Percentiles rank a stretch among this genome's conserved stretches.
Conservation (phyloP, 331 rosid species). For the Phaseolus coccineus region DNA sequence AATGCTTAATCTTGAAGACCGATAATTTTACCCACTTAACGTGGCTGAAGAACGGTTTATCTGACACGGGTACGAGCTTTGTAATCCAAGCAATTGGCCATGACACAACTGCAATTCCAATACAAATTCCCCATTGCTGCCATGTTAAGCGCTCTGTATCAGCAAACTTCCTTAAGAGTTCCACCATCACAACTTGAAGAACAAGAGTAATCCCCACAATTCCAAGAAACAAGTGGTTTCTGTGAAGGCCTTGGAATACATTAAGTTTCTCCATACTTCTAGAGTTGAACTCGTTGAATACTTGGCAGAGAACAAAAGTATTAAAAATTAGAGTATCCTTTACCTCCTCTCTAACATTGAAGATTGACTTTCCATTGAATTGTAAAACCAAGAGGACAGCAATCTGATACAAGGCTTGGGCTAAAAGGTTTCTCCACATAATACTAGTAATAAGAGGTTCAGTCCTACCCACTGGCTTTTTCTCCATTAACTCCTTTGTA, state of each 20-base stretch:
- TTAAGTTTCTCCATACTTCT: constrained; percentile 81
- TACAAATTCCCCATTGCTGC: constrained; percentile 70
- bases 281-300: constrained; percentile 86
- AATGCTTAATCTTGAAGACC: constrained; percentile 36
- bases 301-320: constrained; percentile 71
- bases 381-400: constrained; percentile 53
- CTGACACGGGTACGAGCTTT: constrained; percentile 68
- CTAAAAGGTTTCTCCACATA: constrained; percentile 84
- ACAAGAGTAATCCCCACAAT: constrained; percentile 73
- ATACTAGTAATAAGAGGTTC: constrained; percentile 75
- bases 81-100: constrained; percentile 86
- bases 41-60: constrained; percentile 53
- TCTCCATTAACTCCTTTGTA: constrained; percentile 76
- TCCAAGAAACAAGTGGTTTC: constrained; percentile 69
- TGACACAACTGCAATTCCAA: constrained; percentile 65
- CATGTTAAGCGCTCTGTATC: constrained; percentile 70
- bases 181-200: constrained; percentile 87
- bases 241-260: constrained; percentile 72
- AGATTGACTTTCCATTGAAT: constrained; percentile 63
- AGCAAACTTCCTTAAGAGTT: constrained; percentile 82
- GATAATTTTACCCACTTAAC: constrained; percentile 40
- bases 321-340: constrained; percentile 76
- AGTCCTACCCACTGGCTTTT: constrained; percentile 74
- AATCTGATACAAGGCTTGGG: constrained; percentile 70
- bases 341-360: constrained; percentile 55